Conservation (phyloP, 345 rosid genomes). For the Rhodamnia rubescens region DNA sequence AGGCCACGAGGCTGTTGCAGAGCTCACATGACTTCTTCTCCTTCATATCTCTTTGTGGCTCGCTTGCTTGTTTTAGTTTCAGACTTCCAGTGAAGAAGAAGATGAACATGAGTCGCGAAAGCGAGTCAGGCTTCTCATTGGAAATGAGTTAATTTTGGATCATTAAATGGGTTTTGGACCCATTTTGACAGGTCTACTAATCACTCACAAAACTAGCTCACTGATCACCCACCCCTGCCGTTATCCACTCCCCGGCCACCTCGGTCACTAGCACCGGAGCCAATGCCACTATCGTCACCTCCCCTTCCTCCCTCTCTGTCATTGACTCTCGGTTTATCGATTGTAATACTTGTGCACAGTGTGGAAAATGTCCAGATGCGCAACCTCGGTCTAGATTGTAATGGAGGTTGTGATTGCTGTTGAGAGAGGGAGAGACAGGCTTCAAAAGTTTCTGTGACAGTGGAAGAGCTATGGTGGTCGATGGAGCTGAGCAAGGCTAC, state of each 20-base stretch:
- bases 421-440: neutral
- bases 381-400: neutral
- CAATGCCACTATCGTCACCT: neutral
- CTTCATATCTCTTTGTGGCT: neutral
- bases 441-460: neutral
- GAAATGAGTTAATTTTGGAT: too few species aligned
- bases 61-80: neutral
- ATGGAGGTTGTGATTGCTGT: neutral
- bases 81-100: neutral
- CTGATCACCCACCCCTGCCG: neutral
- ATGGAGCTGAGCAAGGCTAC: neutral
- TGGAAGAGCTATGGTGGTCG: neutral
- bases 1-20: constrained; percentile 24
- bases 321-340: neutral
- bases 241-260: neutral
- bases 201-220: neutral
- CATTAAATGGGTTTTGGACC: neutral
- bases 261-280: neutral
- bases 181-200: neutral
- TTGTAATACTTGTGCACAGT: neutral
- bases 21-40: constrained; percentile 40
- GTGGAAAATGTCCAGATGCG: neutral
- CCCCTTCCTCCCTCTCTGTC: neutral
- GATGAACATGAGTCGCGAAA: neutral
- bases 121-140: too few species aligned